Conservation (phyloP, 2,329 filamentous ascomycete genomes). For the Fusarium annulatum region DNA sequence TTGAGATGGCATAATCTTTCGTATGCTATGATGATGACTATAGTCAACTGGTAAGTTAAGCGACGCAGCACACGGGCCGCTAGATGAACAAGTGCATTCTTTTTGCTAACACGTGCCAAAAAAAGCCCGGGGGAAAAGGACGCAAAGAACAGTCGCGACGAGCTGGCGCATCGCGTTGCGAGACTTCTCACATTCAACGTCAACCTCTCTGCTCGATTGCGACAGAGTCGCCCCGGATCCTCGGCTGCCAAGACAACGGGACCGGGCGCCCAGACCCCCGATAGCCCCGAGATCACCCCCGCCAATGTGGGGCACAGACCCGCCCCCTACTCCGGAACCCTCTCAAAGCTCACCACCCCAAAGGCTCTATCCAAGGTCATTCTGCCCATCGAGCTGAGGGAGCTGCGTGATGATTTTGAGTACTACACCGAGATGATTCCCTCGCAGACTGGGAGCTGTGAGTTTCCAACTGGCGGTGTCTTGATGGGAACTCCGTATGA, state of each 20-base stretch:
- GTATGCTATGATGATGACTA: constrained; percentile 55
- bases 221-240: constrained; percentile 40
- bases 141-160: constrained; percentile 50
- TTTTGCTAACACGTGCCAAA: background rate
- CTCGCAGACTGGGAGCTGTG: constrained; percentile 44
- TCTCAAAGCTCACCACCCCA: constrained; percentile 48
- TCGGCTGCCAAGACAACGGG: constrained; percentile 28
- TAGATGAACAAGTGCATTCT: background rate
- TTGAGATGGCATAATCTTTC: constrained; percentile 53
- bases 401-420: constrained; percentile 48
- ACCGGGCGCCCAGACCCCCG: constrained; percentile 26
- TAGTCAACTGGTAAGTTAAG: constrained; percentile 51
- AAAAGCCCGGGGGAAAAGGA: constrained; percentile 50
- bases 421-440: constrained; percentile 49
- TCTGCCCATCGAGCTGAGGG: constrained; percentile 46
- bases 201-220: constrained; percentile 48
- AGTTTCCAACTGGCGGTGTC: constrained; percentile 39
- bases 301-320: constrained; percentile 39
- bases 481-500: constrained; percentile 21
- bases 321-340: constrained; percentile 45
- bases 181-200: constrained; percentile 51
- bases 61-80: constrained; percentile 6
- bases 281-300: constrained; percentile 25
- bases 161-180: constrained; percentile 49
- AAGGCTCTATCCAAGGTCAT: constrained; percentile 48